Evolutionary conservation across 2,329 filamentous ascomycete genomes (phyloP), one percentile per base, ranked within the genome.

Genomic region (Elsinoe fawcettii): DNA sequence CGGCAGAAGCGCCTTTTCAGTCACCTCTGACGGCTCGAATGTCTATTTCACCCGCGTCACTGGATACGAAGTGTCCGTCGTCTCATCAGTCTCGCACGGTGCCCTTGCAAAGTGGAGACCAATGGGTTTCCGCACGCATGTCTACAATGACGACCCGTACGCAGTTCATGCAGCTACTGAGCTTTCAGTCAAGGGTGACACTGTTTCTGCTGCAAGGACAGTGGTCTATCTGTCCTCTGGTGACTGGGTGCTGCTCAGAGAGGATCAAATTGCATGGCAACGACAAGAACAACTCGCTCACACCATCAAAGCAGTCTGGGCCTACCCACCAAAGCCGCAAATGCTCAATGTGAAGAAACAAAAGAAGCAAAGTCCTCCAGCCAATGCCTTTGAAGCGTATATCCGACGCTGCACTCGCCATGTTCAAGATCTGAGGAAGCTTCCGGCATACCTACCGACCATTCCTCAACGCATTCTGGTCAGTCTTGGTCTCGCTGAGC

Each of bases 21-120:
- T 83, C 0, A 93, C 86, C 71, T 88, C 84, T 1, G 80, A 82
- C 39, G 87, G 85, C 59, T 84, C 87, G 18, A 91, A 93, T 65
- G 86, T 96, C 6, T 96, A 90, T 74, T 96, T 97, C 69, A 91
- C 88, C 1, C 84, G 91, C 59, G 78, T 93, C 60, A 90, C 88
- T 0, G 76, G 84, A 32, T 82, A 86, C 7, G 88, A 95, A 66
- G 77, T 90, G 2, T 77, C 80, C 27, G 77, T 96, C 23, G 79
- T 88, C 5, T 89, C 88, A 1, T 95, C 90, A 0, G 77, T 77
- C 25, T 93, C 89, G 0, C 83, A 91, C 63, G 84, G 80, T n/a
- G 74, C 90, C 37, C 76, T 96, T 30, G 87, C 83, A 12, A 81
- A 84, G 56, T 96, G 90, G 89, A 71, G 80, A 1, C 69, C 86